Evolutionary conservation across 306 rosid species (phyloP).

Genomic region (Dryas drummondii): DNA sequence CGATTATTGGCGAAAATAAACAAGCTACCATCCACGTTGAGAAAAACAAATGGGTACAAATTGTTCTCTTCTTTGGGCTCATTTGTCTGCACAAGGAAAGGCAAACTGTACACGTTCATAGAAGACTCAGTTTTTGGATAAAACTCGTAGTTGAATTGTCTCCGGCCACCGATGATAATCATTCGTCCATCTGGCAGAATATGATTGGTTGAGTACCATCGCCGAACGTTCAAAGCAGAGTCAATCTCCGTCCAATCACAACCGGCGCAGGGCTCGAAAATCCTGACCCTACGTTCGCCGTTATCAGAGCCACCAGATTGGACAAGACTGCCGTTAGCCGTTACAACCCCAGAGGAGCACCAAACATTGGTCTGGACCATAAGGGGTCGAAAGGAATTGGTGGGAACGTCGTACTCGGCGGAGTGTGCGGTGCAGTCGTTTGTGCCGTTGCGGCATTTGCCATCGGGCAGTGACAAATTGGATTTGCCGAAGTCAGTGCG

Average conservation of each 20-base stretch:
- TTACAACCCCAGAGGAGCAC: conserved; percentile 68
- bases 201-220: too few species aligned
- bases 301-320: conserved; percentile 76
- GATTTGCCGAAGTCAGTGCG: conserved; percentile 76
- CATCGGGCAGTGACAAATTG: conserved; percentile 42
- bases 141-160: too few species aligned
- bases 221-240: too few species aligned
- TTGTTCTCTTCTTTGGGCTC: too few species aligned
- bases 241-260: too few species aligned
- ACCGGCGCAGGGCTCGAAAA: too few species aligned
- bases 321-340: conserved; percentile 42
- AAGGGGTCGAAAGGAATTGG: conserved; percentile 54
- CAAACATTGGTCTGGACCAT: conserved; percentile 60
- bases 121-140: too few species aligned
- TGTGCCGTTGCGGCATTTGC: conserved; percentile 45
- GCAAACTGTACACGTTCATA: too few species aligned
- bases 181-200: too few species aligned
- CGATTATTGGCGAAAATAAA: conserved; percentile 60
- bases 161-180: too few species aligned
- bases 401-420: conserved; percentile 50
- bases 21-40: conserved; percentile 54
- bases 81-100: too few species aligned
- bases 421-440: conserved; percentile 75
- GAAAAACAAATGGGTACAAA: too few species aligned
- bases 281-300: conserved; percentile 40